These are phyloP conservation scores for Tilletia walkeri DNA, from an alignment of 1,284 basidiomycete species.

Conservation along the genomic window DNA sequence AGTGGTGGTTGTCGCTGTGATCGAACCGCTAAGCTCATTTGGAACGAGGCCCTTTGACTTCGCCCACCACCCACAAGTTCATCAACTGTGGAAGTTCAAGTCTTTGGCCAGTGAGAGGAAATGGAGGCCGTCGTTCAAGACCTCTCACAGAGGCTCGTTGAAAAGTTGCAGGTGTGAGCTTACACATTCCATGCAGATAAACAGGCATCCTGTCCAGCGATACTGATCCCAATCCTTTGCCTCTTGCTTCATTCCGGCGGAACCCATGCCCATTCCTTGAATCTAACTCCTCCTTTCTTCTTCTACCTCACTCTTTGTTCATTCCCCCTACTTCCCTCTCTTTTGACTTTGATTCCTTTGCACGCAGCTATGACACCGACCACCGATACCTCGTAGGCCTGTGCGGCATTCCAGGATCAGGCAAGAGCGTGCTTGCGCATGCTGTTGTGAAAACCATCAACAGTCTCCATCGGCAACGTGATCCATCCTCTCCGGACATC, in stretches of 20 bases:
- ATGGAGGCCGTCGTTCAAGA: constrained; percentile 6
- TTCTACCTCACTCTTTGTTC: no score
- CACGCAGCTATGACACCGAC: constrained; percentile 59
- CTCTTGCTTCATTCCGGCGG: no score
- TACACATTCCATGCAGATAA: no score
- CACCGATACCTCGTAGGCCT: constrained; percentile 72
- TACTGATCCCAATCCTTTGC: no score
- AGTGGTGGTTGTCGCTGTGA: no score
- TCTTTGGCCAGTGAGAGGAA: background rate
- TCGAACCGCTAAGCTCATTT: no score
- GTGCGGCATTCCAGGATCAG: constrained; percentile 76
- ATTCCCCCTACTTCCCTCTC: background rate
- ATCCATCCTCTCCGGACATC: constrained; percentile 29
- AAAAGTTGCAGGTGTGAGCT: background rate
- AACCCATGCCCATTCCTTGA: no score
- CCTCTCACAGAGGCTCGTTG: constrained; percentile 2
- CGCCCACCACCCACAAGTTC: no score
- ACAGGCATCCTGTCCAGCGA: no score
- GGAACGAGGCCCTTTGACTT: no score
- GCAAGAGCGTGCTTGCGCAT: constrained; percentile 72
- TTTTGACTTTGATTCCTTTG: background rate
- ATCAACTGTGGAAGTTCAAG: no score
- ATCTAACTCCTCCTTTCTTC: no score
- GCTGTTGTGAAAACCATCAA: constrained; percentile 60
- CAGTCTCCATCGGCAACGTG: background rate